These are phyloP conservation scores for Candida taoyuanica DNA, from an alignment of 805 yeast genomes.

Conservation along the genomic window DNA sequence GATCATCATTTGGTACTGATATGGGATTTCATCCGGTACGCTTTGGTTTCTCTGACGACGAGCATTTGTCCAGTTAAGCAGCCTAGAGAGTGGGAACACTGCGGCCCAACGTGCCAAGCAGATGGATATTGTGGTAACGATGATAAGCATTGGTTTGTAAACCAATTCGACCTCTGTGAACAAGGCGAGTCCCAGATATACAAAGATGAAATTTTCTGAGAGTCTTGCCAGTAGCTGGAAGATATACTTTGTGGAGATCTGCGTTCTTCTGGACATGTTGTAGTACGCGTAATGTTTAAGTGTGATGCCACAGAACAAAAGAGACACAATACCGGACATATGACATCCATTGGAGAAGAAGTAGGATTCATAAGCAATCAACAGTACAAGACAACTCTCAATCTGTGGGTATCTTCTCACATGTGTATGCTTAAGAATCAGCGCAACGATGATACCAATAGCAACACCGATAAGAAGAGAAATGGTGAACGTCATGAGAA, in stretches of 20 bases:
- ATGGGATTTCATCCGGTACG: constrained; percentile 84
- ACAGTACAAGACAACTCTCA: constrained; percentile 86
- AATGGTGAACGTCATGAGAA: constrained; percentile 88
- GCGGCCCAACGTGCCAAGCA: constrained; percentile 97
- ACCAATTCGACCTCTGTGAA: constrained; percentile 96
- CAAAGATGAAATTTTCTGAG: constrained; percentile 94
- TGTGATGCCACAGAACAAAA: constrained; percentile 94
- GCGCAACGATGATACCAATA: constrained; percentile 84
- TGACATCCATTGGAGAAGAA: constrained; percentile 98
- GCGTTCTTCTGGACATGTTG: constrained; percentile 96
- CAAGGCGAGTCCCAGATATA: constrained; percentile 86
- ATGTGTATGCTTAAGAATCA: constrained; percentile 86
- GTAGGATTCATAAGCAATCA: constrained; percentile 93
- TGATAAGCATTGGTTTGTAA: constrained; percentile 88
- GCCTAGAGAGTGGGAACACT: constrained; percentile 85
- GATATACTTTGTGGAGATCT: constrained; percentile 90
- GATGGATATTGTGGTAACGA: constrained; percentile 82
- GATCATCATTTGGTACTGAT: constrained; percentile 96
- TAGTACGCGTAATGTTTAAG: constrained; percentile 94
- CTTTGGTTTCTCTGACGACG: constrained; percentile 48
- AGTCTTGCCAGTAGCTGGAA: constrained; percentile 93
- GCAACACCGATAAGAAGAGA: constrained; percentile 86
- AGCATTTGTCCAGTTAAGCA: constrained; percentile 75
- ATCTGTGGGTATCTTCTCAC: constrained; percentile 94
- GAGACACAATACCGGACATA: constrained; percentile 97